Conservation (phyloP, 148 eudicot species). For the Rhododendron mucronatum region DNA sequence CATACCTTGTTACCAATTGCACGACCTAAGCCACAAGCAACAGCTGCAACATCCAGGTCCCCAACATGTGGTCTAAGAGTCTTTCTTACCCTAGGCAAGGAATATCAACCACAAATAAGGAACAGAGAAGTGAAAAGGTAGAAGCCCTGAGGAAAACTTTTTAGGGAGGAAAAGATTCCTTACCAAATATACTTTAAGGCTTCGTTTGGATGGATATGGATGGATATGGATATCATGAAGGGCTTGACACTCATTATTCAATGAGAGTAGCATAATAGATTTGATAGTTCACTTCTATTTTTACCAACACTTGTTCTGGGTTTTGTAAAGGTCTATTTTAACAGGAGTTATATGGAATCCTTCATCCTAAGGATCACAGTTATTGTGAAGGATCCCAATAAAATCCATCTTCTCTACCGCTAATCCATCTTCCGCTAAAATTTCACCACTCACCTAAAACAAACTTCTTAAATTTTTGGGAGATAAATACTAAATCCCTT, state of each 20-base stretch:
- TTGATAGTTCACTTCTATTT: not conserved
- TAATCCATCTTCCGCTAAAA: not conserved
- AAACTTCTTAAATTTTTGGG: not conserved
- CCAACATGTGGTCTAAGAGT: conserved; percentile 78
- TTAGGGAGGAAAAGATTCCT: conserved; percentile 5
- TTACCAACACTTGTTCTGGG: not conserved
- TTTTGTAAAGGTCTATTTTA: not conserved
- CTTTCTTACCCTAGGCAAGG: conserved; percentile 73
- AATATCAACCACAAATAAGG: conserved; percentile 17
- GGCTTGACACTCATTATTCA: not conserved
- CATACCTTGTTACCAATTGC: conserved; percentile 93
- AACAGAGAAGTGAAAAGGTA: not conserved
- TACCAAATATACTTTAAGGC: not conserved
- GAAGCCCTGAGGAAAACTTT: not conserved
- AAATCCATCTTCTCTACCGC: not conserved
- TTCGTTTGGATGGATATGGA: not conserved
- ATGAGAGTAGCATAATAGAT: not conserved
- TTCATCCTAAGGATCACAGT: not conserved
- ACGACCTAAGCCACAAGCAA: conserved; percentile 98
- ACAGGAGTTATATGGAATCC: not conserved
- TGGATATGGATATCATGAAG: not conserved
- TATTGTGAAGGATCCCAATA: not conserved
- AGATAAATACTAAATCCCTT: not conserved
- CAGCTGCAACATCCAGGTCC: conserved; percentile 94
- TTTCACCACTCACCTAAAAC: not conserved